Evolutionary conservation across 2,329 filamentous ascomycete species (phyloP), one percentile per base, ranked within the genome.

Genomic region (Hypocreales sp.): DNA sequence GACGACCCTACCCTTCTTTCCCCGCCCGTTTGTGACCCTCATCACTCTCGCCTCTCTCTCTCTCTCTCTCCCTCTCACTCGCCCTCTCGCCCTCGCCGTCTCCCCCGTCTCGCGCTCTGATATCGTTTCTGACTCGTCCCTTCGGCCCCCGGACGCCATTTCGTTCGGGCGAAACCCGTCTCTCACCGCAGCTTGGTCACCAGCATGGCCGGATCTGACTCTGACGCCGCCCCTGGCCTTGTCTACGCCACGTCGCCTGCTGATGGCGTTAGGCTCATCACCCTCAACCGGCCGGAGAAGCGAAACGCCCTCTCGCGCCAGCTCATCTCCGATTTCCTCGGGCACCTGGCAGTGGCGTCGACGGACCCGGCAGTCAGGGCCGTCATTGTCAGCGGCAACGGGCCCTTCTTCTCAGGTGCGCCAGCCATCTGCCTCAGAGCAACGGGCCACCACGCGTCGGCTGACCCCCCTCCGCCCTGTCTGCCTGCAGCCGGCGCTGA

Each of bases 271-370:
- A 51, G 61, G 18, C 41, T 67, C 16, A 39, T 72, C 30, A 56
- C 58, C 10, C 45, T 71, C 33, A 64, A 67, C 45, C 56, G 68
- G 3, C 67, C 64, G 2, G 51, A 56, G 24, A 71, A 72, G 43
- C 56, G 65, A 30, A 74, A 73, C 52, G 67, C 69, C 8, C 58
- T 73, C 31, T 71, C 65, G 2, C 51, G 56, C 29, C 43, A 46
- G 25, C 59, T 71, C 48, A 61, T 67, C 35, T 39, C 43, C 30
- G 52, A 66, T 25, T 45, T 68, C 5, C 40, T 58, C 11, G 34
- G 26, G 8, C 37, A 40, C 27, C 40, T 52, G 20, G 38, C 26
- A 26, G 29, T 23, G 12, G 35, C 36, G 14, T 45, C 36, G 8
- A 24, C 20, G 12, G 35, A 42, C 26, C 17, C 35, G 25, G 17